Conservation (phyloP, 1,139 yeast species). For the Geotrichum histeridarum region DNA sequence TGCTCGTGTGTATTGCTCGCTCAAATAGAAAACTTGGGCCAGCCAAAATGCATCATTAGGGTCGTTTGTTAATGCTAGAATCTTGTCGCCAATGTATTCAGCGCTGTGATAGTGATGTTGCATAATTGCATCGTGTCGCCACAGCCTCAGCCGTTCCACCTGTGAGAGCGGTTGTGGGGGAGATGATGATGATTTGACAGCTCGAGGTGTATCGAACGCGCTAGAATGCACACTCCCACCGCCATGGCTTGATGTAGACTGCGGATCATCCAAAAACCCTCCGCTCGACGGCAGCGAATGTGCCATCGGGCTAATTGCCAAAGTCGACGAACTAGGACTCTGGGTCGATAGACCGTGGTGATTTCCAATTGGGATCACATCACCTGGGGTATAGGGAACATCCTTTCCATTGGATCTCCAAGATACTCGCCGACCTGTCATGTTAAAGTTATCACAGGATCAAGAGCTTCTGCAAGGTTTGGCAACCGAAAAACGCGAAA, state of each 20-base stretch:
- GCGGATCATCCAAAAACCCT: constrained; percentile 5
- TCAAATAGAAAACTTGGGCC: constrained; percentile 77
- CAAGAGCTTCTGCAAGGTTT: not conserved
- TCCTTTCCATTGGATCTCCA: constrained; percentile 13
- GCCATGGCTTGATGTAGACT: not conserved
- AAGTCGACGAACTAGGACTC: constrained; percentile 21
- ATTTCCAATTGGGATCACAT: constrained; percentile 8
- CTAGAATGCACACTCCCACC: constrained; percentile 7
- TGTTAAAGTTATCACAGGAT: not conserved
- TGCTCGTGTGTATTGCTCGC: constrained; percentile 76
- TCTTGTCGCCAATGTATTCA: constrained; percentile 86
- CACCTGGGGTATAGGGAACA: constrained; percentile 17
- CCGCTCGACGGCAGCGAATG: constrained; percentile 15
- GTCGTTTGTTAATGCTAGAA: constrained; percentile 69
- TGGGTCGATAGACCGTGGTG: constrained; percentile 15
- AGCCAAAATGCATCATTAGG: constrained; percentile 96
- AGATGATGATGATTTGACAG: constrained; percentile 3
- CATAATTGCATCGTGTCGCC: constrained; percentile 93
- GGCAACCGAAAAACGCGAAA: not conserved
- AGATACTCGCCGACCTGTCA: constrained; percentile 9
- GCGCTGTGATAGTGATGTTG: constrained; percentile 92
- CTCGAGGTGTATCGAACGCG: constrained; percentile 18
- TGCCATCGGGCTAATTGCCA: constrained; percentile 20
- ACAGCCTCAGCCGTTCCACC: constrained; percentile 77
- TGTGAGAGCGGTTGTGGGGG: constrained; percentile 47